Evolutionary conservation across 2,329 filamentous ascomycete genomes (phyloP).

Genomic region (Curvularia verruculosa): DNA sequence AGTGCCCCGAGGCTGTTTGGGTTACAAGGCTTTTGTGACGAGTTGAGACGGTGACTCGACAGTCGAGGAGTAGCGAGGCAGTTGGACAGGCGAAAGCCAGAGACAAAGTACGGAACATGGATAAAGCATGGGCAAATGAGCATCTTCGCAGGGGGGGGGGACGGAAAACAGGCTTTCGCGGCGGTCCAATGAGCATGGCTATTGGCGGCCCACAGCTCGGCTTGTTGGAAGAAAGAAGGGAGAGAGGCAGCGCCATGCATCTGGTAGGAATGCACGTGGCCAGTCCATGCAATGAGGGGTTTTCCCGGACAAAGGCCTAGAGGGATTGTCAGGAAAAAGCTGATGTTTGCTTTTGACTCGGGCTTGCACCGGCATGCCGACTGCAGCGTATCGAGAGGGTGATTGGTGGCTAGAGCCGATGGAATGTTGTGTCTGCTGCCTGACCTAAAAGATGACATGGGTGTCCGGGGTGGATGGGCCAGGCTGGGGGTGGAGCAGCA

Average conservation of each 20-base stretch:
- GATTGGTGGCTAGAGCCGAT: slow-evolving; percentile 23
- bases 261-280: slow-evolving; percentile 2
- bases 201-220: neutral
- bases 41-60: slow-evolving; percentile 21
- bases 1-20: neutral
- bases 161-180: neutral
- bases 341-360: slow-evolving; percentile 19
- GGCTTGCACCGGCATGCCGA: slow-evolving; percentile 29
- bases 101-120: slow-evolving; percentile 6
- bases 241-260: neutral
- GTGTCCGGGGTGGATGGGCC: neutral
- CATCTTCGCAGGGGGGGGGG: neutral
- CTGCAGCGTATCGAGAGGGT: neutral
- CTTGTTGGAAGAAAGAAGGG: neutral
- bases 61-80: neutral
- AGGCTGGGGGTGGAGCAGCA: slow-evolving; percentile 9
- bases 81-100: neutral
- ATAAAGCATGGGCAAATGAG: neutral
- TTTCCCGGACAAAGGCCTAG: neutral
- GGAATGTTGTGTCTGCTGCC: slow-evolving; percentile 21
- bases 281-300: neutral
- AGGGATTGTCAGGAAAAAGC: neutral
- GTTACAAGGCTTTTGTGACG: slow-evolving; percentile 11
- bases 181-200: neutral
- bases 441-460: slow-evolving; percentile 21